Base-by-base conservation (phyloP, 2,329 filamentous ascomycete genomes). In the Dactylellina drechsleri region DNA sequence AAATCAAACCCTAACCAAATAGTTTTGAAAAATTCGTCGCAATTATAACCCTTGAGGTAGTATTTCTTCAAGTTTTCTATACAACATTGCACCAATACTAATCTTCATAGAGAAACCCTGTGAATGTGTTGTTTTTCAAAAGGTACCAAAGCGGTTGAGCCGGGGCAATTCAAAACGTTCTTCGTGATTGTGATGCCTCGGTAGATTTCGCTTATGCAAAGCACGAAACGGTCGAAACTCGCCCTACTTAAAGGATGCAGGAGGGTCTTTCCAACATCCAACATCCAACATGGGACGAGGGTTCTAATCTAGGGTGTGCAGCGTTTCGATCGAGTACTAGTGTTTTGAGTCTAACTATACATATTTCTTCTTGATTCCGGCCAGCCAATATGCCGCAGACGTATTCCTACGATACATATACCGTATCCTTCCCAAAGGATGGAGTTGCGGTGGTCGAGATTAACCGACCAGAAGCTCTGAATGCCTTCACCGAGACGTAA, bases 371-470 rank as follows among this genome's bases (percentile, higher is more conserved):
- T 47, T 40, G 36, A 61, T 47, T 61, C 36, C 31, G 6, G 31
- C 31, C 31, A 36, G 31, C 64, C 58, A 59, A 18, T 40, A 76
- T 76, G 72, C 66, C 72, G 4, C 66, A 70, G 23, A 70, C 72
- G 16, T 76, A 76, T 50, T 60, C 20, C 49, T 90, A 87, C 83
- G 84, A 89, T 78, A 85, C 91, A 84, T 93, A 92, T 86, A 88
- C 89, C 77, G 85, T 96, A 78, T 88, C 87, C n/a, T 89, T 88
- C 49, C 92, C 93, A 0, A 80, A 83, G 43, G 86, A 90, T 80
- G 89, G 89, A 83, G 90, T 97, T 57, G 91, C 90, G n/a, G 92
- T 96, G 81, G 91, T 98, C 72, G 90, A 97, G 83, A 96, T 96
- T 83, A 93, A 96, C 84, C 88, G 93, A 0, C 88, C 93, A 0